Evolutionary conservation across 345 rosid species (phyloP).

Genomic region (Rhodamnia argentea): DNA sequence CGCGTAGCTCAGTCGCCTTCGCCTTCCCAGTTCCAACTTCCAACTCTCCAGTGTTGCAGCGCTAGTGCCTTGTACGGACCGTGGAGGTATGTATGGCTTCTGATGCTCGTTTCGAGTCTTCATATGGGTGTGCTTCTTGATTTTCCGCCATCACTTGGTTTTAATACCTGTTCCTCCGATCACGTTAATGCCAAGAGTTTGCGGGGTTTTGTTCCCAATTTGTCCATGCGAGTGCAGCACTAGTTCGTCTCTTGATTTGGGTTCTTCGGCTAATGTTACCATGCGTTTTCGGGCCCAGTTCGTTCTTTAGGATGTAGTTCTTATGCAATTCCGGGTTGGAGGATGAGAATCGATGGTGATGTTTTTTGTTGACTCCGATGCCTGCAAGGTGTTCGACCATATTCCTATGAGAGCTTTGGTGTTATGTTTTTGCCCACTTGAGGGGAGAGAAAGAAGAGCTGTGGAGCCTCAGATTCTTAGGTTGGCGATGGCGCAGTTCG

Average conservation of each 20-base stretch:
- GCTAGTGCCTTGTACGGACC: background rate
- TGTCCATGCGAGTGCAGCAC: background rate
- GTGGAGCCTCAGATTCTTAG: background rate
- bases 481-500: background rate
- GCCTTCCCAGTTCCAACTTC: background rate
- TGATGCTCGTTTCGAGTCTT: background rate
- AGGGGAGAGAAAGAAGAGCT: background rate
- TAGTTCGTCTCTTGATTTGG: background rate
- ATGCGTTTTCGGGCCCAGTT: background rate
- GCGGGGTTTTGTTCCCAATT: background rate
- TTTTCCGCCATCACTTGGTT: background rate
- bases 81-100: background rate
- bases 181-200: background rate
- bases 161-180: background rate
- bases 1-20: background rate
- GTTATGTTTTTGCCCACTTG: background rate
- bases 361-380: background rate
- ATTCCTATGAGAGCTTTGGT: background rate
- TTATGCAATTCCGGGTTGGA: background rate
- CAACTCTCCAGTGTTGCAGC: rapidly evolving
- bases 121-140: background rate
- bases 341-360: background rate
- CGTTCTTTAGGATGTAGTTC: background rate
- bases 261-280: background rate
- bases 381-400: background rate